A percentile compares a stretch with the other conserved stretches of the same genome.
Conservation (phyloP, 305 asterid species). For the Rubia occidens region DNA sequence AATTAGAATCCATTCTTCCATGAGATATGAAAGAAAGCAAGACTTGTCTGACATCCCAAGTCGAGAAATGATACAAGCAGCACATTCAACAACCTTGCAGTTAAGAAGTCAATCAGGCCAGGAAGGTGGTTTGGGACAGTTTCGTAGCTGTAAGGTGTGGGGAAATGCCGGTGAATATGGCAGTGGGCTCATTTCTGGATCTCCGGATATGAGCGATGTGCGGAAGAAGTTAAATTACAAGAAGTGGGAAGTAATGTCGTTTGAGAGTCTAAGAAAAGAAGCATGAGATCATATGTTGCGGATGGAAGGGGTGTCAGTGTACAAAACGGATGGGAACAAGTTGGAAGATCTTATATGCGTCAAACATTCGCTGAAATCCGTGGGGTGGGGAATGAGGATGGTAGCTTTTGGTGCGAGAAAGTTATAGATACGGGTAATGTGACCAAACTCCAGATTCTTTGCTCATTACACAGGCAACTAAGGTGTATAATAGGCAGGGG, state of each 20-base stretch:
- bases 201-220: slow-evolving; percentile 54
- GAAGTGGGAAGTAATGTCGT: slow-evolving; percentile 81
- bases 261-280: slow-evolving; percentile 44
- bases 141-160: slow-evolving; percentile 86
- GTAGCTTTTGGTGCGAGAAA: background rate
- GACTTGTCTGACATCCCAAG: slow-evolving; percentile 86
- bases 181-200: slow-evolving; percentile 69
- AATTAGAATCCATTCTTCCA: slow-evolving; percentile 93
- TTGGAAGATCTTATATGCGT: slow-evolving; percentile 92
- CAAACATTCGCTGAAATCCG: slow-evolving; percentile 36
- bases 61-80: slow-evolving; percentile 62
- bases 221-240: slow-evolving; percentile 74
- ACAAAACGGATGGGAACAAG: slow-evolving; percentile 91
- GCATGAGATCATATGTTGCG: slow-evolving; percentile 50
- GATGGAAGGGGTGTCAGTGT: slow-evolving; percentile 78
- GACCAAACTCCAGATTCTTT: background rate
- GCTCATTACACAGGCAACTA: background rate
- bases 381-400: slow-evolving; percentile 11
- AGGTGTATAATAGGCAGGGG: background rate
- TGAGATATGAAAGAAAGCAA: slow-evolving; percentile 78
- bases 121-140: slow-evolving; percentile 51
- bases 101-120: slow-evolving; percentile 45
- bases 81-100: slow-evolving; percentile 72
- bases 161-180: slow-evolving; percentile 64
- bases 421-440: background rate